Evolutionary conservation across 2,329 filamentous ascomycete species (phyloP), one percentile per base, ranked within the genome.

Genomic region (Myriosclerotinia curreyana): DNA sequence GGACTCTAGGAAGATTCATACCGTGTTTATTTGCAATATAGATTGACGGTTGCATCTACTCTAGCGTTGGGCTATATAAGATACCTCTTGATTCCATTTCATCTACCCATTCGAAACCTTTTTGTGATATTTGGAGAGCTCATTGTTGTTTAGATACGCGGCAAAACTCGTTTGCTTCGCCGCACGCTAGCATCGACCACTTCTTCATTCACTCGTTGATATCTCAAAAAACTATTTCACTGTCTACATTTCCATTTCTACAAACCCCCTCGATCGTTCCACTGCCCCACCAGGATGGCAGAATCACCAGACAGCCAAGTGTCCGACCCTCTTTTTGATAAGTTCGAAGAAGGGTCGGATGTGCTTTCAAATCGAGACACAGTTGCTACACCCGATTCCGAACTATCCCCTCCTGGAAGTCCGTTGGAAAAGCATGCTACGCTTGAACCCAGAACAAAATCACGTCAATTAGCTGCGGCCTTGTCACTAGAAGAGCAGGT

Each of bases 401-500:
- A 74, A 60, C 11, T 71, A 20, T 72, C 69, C 34, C 69, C 69
- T 60, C 71, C 71, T 28, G 67, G 67, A 28, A 73, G 68, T 59
- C 71, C 69, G 36, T 36, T 56, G 25, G 66, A 50, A 28, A 71
- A 70, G 49, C 68, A 65, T 50, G 61, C 65, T 42, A 34, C 62
- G 3, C 51, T 65, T 20, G 69, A 71, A 53, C 64, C 65, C 17
- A 67, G 69, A 64, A 63, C 66, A 17, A 69, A 68, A 63, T 64
- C 71, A 51, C 67, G 69, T 46, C 62, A 34, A 34, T 62, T 73
- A 52, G 73, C 73, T 52, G 69, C 70, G 17, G 68, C 73, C 3
- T 65, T 75, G 36, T 69, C 72, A 38, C 66, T 74, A 22, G 70
- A 74, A 66, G 73, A 75, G 68, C 73, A 75, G 67, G 73, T 74